Percentiles rank a stretch among this genome's conserved stretches.
Conservation (phyloP, 768 basidiomycete species). For the Pleurotus cornucopiae region DNA sequence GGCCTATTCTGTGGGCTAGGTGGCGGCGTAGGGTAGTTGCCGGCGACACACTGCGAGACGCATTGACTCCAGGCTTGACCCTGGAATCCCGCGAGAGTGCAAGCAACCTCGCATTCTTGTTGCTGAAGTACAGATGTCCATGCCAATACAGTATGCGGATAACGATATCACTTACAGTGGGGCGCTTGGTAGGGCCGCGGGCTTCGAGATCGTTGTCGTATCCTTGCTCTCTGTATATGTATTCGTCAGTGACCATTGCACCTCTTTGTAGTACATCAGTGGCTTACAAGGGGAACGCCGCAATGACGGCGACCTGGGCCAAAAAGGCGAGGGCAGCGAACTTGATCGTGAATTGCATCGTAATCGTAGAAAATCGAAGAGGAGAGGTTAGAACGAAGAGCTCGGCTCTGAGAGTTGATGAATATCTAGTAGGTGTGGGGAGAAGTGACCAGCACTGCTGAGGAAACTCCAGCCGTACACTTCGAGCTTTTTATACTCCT, state of each 20-base stretch:
- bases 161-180: not conserved
- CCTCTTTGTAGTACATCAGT: not conserved
- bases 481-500: not conserved
- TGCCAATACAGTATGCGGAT: too few species aligned
- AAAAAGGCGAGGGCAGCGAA: constrained; percentile 1
- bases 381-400: not conserved
- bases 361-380: not conserved
- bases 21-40: not conserved
- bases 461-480: not conserved
- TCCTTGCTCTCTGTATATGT: not conserved
- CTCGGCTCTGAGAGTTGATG: not conserved
- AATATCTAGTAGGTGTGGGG: not conserved
- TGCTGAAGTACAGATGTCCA: not conserved
- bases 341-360: constrained; percentile 1
- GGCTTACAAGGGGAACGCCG: not conserved
- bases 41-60: not conserved
- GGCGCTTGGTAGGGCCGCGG: not conserved
- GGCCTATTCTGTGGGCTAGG: not conserved
- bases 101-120: not conserved
- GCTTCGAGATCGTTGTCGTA: not conserved
- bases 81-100: not conserved
- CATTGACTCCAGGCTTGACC: not conserved
- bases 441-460: constrained; percentile 9
- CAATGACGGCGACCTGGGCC: not conserved
- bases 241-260: not conserved